Evolutionary conservation across 345 rosid genomes (phyloP).

Genomic region (Pseudoturritis turrita): DNA sequence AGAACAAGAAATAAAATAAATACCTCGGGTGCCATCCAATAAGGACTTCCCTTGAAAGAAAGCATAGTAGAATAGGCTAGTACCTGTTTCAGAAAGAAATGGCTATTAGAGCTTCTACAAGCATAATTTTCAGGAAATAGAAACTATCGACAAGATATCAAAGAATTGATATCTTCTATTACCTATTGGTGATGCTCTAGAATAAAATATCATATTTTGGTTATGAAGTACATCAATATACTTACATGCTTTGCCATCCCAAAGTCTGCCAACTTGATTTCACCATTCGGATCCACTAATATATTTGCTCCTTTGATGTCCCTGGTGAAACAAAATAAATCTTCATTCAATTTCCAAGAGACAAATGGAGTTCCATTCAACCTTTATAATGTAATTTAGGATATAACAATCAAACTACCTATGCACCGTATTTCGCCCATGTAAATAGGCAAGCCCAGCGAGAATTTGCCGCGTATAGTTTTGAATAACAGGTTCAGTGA

Average conservation of each 20-base stretch:
- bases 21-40: constrained; percentile 99
- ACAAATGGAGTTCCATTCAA: not conserved
- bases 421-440: constrained; percentile 89
- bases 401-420: constrained; percentile 44
- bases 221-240: not conserved
- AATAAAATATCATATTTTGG: not conserved
- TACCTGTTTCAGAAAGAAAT: constrained; percentile 45
- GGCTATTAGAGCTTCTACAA: constrained; percentile 6
- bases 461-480: constrained; percentile 87
- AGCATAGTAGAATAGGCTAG: constrained; percentile 74
- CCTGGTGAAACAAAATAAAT: constrained; percentile 37
- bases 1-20: not conserved
- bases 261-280: constrained; percentile 90
- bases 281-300: constrained; percentile 92
- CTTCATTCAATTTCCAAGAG: not conserved
- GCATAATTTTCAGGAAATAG: not conserved
- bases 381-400: not conserved
- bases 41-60: constrained; percentile 98
- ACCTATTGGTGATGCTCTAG: not conserved
- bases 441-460: constrained; percentile 84
- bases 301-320: constrained; percentile 98
- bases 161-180: not conserved
- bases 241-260: constrained; percentile 99
- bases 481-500: constrained; percentile 89
- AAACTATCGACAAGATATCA: not conserved